phyloP scores from a whole-genome alignment of 305 asterid species.

The Rubia peregrina region DNA sequence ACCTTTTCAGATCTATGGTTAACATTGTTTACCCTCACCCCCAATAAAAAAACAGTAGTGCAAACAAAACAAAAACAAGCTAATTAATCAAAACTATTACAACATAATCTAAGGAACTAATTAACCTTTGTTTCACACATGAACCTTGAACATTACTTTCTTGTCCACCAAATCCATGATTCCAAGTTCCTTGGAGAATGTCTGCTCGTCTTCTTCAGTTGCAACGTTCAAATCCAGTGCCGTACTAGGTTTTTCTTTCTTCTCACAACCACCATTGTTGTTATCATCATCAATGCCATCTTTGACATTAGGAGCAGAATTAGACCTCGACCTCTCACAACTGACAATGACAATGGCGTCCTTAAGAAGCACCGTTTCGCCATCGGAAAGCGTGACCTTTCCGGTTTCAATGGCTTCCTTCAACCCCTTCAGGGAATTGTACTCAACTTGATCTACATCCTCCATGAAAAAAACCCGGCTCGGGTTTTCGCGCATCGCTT shows the following conservation, averaged over 20 bases:
- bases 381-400: slow-evolving; percentile 23
- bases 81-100: not conserved
- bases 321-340: slow-evolving; percentile 31
- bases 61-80: not conserved
- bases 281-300: not conserved
- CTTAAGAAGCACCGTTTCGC: slow-evolving; percentile 38
- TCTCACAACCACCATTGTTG: not conserved
- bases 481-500: slow-evolving; percentile 51
- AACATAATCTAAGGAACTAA: not conserved
- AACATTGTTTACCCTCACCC: slow-evolving; percentile 18
- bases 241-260: slow-evolving; percentile 18
- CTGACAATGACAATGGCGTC: slow-evolving; percentile 74
- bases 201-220: slow-evolving; percentile 29
- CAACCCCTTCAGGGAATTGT: slow-evolving; percentile 34
- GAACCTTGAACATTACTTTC: slow-evolving; percentile 45
- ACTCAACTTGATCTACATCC: slow-evolving; percentile 49
- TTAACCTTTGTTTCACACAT: slow-evolving; percentile 24
- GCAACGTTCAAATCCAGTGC: slow-evolving; percentile 63
- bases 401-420: slow-evolving; percentile 45
- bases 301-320: slow-evolving; percentile 20
- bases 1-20: slow-evolving; percentile 17
- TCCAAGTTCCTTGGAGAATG: slow-evolving; percentile 19
- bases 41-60: slow-evolving; percentile 12
- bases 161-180: slow-evolving; percentile 51
- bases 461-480: slow-evolving; percentile 63